Evolutionary conservation across 1,284 basidiomycete genomes (phyloP), one percentile per base, ranked within the genome.

Genomic region (Ganoderma boninense): DNA sequence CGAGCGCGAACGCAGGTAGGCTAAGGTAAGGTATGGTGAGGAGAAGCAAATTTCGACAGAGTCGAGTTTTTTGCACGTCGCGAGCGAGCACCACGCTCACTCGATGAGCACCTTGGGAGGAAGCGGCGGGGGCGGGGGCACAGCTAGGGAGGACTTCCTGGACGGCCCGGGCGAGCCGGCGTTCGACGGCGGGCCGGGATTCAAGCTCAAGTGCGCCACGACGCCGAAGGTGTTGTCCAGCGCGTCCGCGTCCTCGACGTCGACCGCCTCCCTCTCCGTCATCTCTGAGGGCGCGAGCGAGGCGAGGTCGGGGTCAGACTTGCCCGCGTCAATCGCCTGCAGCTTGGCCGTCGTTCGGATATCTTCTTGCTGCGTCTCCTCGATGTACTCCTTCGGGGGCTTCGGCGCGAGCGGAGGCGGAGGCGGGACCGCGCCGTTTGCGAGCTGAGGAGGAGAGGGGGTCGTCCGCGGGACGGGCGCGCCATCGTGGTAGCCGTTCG

Each of bases 311-410:
- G 74, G 67, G 42, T 71, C 70, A 10, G 46, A 70, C 61, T 66
- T 68, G 20, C 67, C 65, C 29, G 73, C 73, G 72, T 80, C 79
- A 52, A 79, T 78, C 29, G 78, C 78, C 66, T 78, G 69, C 54
- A 80, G 72, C 70, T 78, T 76, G 35, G 80, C 79, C 18, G 79
- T 75, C 18, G 77, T 78, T 11, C 90, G 86, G 29, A 85, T 82
- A 75, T 94, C 91, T 73, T 90, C 92, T 72, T 90, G 89, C 71
- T 87, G 88, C 38, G 93, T 94, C 80, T 94, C 90, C 72, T 90
- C 87, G 71, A 95, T 93, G 77, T 95, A 95, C 64, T 92, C 88
- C 10, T 80, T 87, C 5, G 93, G 92, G 0, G 93, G 93, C 67
- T 90, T 87, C 2, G 93, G 93, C 82, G 86, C 82, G 66, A 95